A percentile compares a stretch with the other conserved stretches of the same genome.
These are phyloP conservation scores for Rhynchospora pubera DNA, from an alignment of 176 grass and related monocot species.

Conservation along the genomic window DNA sequence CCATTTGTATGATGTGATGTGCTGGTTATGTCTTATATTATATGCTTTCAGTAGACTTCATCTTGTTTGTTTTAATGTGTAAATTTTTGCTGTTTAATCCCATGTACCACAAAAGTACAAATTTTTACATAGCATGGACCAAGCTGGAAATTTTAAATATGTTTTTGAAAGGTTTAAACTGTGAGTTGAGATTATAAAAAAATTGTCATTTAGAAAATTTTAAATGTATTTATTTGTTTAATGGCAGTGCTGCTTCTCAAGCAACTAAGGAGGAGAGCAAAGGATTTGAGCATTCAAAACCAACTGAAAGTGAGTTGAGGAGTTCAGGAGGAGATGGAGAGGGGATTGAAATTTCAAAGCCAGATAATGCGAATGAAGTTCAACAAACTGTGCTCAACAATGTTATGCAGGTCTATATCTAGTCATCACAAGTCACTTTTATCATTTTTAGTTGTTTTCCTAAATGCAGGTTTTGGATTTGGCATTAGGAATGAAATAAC, in stretches of 20 bases:
- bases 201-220: neutral
- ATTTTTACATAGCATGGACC: neutral
- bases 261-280: slow-evolving; percentile 15
- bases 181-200: too few relatives aligned
- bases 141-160: neutral
- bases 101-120: neutral
- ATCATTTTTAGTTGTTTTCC: neutral
- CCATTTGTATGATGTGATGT: neutral
- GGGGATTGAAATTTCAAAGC: slow-evolving; percentile 3
- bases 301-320: neutral
- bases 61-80: neutral
- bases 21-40: neutral
- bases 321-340: slow-evolving; percentile 14
- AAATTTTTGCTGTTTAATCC: neutral
- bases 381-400: neutral
- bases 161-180: neutral
- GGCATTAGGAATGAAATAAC: neutral
- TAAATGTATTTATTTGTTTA: neutral
- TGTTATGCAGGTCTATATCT: slow-evolving; percentile 1
- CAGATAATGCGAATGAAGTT: slow-evolving; percentile 1
- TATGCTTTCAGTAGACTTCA: neutral
- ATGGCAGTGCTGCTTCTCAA: slow-evolving; percentile 1
- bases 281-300: slow-evolving; percentile 16
- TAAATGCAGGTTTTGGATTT: neutral
- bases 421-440: neutral